Evolutionary conservation across 192 early-diverging fungal species (phyloP).

Genomic region (Linnemannia hyalina): DNA sequence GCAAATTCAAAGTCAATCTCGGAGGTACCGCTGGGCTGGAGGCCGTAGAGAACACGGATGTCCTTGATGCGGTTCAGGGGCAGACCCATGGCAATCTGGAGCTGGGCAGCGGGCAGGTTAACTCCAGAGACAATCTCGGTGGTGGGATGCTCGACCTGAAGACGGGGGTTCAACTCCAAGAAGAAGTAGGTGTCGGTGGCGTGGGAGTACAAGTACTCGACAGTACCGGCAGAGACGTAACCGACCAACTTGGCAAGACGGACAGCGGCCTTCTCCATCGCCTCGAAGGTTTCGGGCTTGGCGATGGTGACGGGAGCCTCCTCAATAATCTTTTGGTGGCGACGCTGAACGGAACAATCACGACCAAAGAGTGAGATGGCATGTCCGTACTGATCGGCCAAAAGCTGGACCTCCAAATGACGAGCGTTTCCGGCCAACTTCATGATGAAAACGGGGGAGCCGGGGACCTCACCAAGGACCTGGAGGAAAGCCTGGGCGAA

Average conservation of each 20-base stretch:
- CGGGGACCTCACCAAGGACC: conserved; percentile 94
- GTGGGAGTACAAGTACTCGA: conserved; percentile 97
- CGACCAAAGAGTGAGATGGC: conserved; percentile 98
- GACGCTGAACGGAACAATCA: conserved; percentile 97
- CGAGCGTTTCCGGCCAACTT: conserved; percentile 94
- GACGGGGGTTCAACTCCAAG: conserved; percentile 96
- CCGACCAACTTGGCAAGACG: conserved; percentile 94
- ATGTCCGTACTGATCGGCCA: conserved; percentile 97
- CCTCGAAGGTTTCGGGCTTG: conserved; percentile 79
- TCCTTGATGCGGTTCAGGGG: conserved; percentile 95
- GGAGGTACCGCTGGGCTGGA: conserved; percentile 86
- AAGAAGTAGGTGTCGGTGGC: conserved; percentile 91
- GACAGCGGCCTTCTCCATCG: conserved; percentile 98
- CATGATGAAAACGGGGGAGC: conserved; percentile 99
- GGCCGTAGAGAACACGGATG: conserved; percentile 95
- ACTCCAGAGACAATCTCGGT: conserved; percentile 99
- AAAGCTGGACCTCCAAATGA: conserved; percentile 96
- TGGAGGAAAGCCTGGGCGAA: conserved; percentile 89
- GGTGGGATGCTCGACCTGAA: conserved; percentile 99
- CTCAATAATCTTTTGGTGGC: conserved; percentile 99
- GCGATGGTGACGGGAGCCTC: conserved; percentile 96
- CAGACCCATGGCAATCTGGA: conserved; percentile 99
- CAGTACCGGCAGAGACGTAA: conserved; percentile 95
- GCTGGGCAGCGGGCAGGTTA: conserved; percentile 97
- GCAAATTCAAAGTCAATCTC: conserved; percentile 96